Base-by-base conservation (phyloP, 495 filamentous ascomycete genomes). In the Talaromyces stipitatus region DNA sequence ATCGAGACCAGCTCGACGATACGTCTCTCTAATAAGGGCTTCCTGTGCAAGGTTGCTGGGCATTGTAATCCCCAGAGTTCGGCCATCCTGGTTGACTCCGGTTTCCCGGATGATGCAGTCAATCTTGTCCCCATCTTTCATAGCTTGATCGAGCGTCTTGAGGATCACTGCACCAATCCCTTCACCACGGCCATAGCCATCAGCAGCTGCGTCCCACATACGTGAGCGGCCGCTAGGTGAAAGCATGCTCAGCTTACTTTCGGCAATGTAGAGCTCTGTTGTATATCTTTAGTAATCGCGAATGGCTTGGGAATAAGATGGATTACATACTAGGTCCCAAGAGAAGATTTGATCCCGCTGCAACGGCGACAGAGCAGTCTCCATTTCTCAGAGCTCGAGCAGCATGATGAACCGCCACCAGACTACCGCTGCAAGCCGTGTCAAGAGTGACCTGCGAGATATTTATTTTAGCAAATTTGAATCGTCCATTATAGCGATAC, bases 401-500 rank as follows among this genome's bases (percentile, higher is more conserved):
- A 4, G 64, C 79, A 23, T 72, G 70, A 52, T 82, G 75, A 1
- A 81, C 54, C 0, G 76, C 78, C 4, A 67, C 55, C 14, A 85
- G 62, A 22, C 72, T 76, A 0, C 74, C 76, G 3, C 80, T 83
- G 58, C 83, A 86, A 0, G 80, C 83, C 0, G 82, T 85, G 57
- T 86, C 82, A 1, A 85, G 69, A 0, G 78, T 82, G 71, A 74
- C 0, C 36, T 41, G 12, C 12, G 12, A 14, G 14, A 4, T 41
- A 41, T n/a, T 3, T n/a, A 5, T 14, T n/a, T 41, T 41, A 41
- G 16, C 28, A 29, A 29, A 4, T 29, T 8, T 8, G 4, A 29
- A 29, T 8, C 28, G 28, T 8, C 8, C 4, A 29, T 4, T 29
- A 8, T 29, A 29, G 28, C 8, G 28, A 29, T 29, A 29, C 8